phyloP scores from a whole-genome alignment of 768 basidiomycete species.

The Russula emetica region DNA sequence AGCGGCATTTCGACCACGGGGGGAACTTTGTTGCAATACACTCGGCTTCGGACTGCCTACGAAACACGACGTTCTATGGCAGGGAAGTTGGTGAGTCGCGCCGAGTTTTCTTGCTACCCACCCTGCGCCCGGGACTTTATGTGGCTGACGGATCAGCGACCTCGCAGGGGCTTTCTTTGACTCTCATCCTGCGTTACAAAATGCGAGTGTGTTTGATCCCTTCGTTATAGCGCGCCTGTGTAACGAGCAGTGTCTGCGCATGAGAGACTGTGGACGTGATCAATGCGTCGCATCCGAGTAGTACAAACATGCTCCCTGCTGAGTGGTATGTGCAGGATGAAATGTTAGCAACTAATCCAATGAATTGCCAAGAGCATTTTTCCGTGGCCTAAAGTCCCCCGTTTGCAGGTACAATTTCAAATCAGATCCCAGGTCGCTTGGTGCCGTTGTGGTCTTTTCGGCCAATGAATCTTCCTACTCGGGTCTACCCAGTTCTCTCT shows the following conservation, averaged over 20 bases:
- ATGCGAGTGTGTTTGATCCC: conserved; percentile 38
- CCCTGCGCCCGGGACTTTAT: background rate
- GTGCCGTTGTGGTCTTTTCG: conserved; percentile 44
- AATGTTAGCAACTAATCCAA: conserved; percentile 33
- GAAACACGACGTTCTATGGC: conserved; percentile 41
- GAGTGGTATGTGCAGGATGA: conserved; percentile 38
- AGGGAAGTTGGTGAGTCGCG: conserved; percentile 38
- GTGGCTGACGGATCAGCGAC: background rate
- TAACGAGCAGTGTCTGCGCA: background rate
- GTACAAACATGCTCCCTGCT: conserved; percentile 39
- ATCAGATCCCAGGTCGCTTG: conserved; percentile 43
- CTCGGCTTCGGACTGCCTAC: conserved; percentile 42
- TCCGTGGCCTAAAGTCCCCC: background rate
- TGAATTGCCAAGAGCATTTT: conserved; percentile 18
- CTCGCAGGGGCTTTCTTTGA: conserved; percentile 43
- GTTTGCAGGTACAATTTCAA: conserved; percentile 43
- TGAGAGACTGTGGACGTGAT: conserved; percentile 39
- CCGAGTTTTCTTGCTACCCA: background rate
- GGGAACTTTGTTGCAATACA: conserved; percentile 48
- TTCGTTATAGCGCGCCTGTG: background rate
- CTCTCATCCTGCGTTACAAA: conserved; percentile 43
- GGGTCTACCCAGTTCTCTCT: conserved; percentile 30
- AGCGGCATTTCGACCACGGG: conserved; percentile 42
- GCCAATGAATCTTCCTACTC: conserved; percentile 44
- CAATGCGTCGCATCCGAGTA: conserved; percentile 43